Evolutionary conservation across 1,139 yeast genomes (phyloP).

Genomic region (Saccharomyces uvarum): DNA sequence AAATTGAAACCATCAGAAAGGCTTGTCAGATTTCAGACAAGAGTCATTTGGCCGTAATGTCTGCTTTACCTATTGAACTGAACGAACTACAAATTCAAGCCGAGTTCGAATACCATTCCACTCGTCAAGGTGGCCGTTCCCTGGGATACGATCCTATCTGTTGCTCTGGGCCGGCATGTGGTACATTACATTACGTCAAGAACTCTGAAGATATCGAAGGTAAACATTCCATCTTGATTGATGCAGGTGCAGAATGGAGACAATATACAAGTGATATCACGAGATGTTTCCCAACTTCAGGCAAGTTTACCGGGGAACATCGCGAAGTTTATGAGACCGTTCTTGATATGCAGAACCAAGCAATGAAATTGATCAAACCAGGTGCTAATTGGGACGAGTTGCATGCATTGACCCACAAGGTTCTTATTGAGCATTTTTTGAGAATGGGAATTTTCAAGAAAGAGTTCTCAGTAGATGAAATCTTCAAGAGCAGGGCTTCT

Average conservation of each 20-base stretch:
- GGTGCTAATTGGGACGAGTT: slow-evolving; percentile 82
- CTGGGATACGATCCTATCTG: slow-evolving; percentile 93
- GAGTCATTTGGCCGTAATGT: slow-evolving; percentile 87
- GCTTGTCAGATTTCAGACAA: slow-evolving; percentile 83
- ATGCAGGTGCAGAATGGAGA: slow-evolving; percentile 97
- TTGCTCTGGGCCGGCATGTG: slow-evolving; percentile 86
- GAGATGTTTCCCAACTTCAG: slow-evolving; percentile 85
- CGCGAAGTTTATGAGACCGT: slow-evolving; percentile 78
- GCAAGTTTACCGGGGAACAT: slow-evolving; percentile 85
- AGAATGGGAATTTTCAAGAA: slow-evolving; percentile 67
- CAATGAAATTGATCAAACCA: slow-evolving; percentile 66
- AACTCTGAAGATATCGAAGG: slow-evolving; percentile 63
- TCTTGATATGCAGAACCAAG: slow-evolving; percentile 66
- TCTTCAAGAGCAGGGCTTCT: slow-evolving; percentile 60
- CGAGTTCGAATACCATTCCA: slow-evolving; percentile 86
- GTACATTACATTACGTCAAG: slow-evolving; percentile 82
- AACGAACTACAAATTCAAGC: slow-evolving; percentile 93
- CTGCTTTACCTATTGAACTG: slow-evolving; percentile 78
- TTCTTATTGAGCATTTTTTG: slow-evolving; percentile 64
- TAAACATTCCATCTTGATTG: slow-evolving; percentile 67
- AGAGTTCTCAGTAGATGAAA: slow-evolving; percentile 55
- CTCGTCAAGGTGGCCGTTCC: slow-evolving; percentile 84
- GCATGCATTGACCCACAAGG: slow-evolving; percentile 70
- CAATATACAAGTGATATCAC: slow-evolving; percentile 92
- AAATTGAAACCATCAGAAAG: slow-evolving; percentile 62